Conservation (phyloP, 306 rosid species). For the Cicer judaicum region DNA sequence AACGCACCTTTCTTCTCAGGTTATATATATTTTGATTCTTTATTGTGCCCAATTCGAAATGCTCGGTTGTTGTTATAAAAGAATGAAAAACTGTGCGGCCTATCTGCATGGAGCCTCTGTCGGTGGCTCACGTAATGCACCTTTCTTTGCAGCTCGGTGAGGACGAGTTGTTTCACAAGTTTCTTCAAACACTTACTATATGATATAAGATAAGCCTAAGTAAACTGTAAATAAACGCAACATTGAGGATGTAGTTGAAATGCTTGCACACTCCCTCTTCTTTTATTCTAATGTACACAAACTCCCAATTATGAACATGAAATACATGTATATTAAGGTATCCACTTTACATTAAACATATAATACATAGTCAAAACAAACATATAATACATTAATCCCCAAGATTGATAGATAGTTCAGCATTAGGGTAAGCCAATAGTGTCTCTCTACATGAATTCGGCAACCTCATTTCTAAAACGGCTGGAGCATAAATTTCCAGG, state of each 20-base stretch:
- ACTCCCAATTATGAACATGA: constrained; percentile 32
- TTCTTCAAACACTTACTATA: background rate
- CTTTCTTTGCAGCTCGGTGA: no score
- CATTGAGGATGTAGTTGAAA: background rate
- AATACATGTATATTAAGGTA: constrained; percentile 14
- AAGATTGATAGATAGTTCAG: constrained; percentile 12
- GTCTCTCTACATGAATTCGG: constrained; percentile 1
- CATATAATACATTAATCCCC: constrained; percentile 26
- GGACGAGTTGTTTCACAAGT: background rate
- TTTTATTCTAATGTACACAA: constrained; percentile 13
- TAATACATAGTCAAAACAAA: background rate
- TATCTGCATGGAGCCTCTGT: background rate
- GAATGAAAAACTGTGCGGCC: constrained; percentile 4
- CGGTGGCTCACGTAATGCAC: background rate
- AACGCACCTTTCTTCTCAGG: constrained; percentile 12
- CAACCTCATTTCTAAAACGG: constrained; percentile 35
- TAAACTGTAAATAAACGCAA: background rate
- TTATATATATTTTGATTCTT: constrained; percentile 46
- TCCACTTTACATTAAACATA: constrained; percentile 36
- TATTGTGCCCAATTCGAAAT: constrained; percentile 29
- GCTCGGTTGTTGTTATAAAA: constrained; percentile 11
- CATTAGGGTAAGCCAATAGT: constrained; percentile 28
- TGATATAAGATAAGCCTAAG: background rate
- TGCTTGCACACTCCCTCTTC: background rate
- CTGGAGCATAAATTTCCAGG: constrained; percentile 27